Base-by-base conservation (phyloP, 176 grass and related monocot genomes). In the Thinopyrum elongatum region DNA sequence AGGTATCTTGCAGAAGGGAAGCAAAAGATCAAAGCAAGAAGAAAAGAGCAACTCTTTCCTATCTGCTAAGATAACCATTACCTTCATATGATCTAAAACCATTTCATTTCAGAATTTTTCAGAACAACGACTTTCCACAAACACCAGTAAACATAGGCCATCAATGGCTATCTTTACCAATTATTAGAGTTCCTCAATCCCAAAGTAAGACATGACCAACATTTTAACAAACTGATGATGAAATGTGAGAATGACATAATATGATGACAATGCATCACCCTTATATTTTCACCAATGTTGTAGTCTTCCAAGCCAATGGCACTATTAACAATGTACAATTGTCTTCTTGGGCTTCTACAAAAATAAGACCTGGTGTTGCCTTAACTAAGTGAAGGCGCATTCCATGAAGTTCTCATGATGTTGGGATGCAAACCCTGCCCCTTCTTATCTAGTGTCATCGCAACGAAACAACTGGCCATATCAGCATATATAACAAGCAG, bases 251-350 rank as follows among this genome's bases (percentile, higher is more conserved):
- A 65, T 65, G 34, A 94, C 93, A 83, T 93, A 98, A 91, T 98
- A 58, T 98, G 96, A 27, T 78, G 88, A 64, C 90, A 98, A 31
- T 91, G 93, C 60, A 95, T 84, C 34, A 98, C 71, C 44, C 93
- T 90, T 65, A 98, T 75, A 82, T 88, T 98, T 64, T 98, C 91
- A 42, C 96, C 96, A 65, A 86, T 29, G 47, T 36, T 87, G 29
- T 98, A 98, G 69, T 98, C 93, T 87, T 98, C 96, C 78, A 98
- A 90, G 87, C 96, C 95, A 72, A 98, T 95, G 41, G 94, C 96
- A 76, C 96, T 53, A 83, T 88, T 59, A 87, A 82, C 27, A 90
- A 89, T 9, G 93, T 98, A 66, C 93, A 90, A 29, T 95, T 94
- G 88, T 92, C 91, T 74, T 95, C 96, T 88, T 92, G 68, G 4